Evolutionary conservation across 208 protist species (phyloP).

Genomic region (Trichomonas gallinae): DNA sequence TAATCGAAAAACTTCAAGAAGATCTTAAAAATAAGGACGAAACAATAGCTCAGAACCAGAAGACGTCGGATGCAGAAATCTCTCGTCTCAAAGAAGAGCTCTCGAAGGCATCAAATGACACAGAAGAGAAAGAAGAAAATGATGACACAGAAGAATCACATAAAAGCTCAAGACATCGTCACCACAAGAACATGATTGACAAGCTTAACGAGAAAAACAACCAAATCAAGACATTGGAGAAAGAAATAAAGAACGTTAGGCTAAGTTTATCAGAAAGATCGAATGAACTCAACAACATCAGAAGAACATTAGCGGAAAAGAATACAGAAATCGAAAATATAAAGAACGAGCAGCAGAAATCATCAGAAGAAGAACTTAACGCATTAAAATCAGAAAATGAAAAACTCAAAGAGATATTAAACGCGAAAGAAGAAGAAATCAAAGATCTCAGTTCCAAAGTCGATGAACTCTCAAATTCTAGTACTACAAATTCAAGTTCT

Average conservation of each 20-base stretch:
- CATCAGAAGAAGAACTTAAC: neutral
- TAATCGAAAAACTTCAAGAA: neutral
- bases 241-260: neutral
- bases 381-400: neutral
- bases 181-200: neutral
- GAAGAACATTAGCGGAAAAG: neutral
- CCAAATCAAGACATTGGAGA: neutral
- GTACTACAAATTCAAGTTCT: too few species aligned
- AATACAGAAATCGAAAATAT: too few species aligned
- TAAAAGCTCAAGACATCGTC: neutral
- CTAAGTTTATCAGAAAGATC: too few species aligned
- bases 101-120: neutral
- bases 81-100: too few species aligned
- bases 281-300: too few species aligned
- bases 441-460: too few species aligned
- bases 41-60: too few species aligned
- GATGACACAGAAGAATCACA: neutral
- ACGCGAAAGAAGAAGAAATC: neutral
- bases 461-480: too few species aligned
- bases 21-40: too few species aligned
- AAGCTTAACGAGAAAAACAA: neutral
- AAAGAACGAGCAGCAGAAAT: too few species aligned
- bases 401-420: neutral
- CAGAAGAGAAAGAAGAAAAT: neutral
- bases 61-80: too few species aligned